Conservation (phyloP, 2,329 filamentous ascomycete genomes). For the Plenodomus biglobosus region DNA sequence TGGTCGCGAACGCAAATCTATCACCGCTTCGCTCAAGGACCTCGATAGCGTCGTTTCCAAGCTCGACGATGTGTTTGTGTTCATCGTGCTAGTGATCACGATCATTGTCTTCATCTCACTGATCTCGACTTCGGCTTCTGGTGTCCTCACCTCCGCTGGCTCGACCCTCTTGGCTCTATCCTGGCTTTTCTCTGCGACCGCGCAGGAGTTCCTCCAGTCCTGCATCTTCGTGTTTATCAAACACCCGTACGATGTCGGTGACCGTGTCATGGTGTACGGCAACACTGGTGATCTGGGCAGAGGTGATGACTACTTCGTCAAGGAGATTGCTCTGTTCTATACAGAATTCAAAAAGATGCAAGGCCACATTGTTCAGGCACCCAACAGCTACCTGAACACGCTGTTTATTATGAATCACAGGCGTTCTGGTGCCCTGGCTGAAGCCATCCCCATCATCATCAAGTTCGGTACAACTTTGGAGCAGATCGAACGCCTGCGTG, state of each 20-base stretch:
- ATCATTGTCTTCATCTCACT: constrained; percentile 86
- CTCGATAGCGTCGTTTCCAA: constrained; percentile 90
- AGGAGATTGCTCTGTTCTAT: constrained; percentile 87
- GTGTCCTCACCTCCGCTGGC: constrained; percentile 85
- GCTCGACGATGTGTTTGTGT: constrained; percentile 84
- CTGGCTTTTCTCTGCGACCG: constrained; percentile 90
- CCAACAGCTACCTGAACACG: constrained; percentile 89
- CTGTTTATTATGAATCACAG: constrained; percentile 95
- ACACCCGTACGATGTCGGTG: constrained; percentile 94
- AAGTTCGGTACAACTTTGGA: constrained; percentile 84
- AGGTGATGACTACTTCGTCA: constrained; percentile 95
- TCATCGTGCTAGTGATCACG: constrained; percentile 78
- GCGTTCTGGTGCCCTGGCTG: constrained; percentile 82
- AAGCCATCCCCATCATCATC: constrained; percentile 79
- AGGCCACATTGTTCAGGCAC: constrained; percentile 91
- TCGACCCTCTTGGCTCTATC: constrained; percentile 85
- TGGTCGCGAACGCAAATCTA: constrained; percentile 90
- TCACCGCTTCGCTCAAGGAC: constrained; percentile 92
- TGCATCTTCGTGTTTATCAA: constrained; percentile 96
- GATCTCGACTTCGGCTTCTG: constrained; percentile 86
- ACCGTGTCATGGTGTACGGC: constrained; percentile 88
- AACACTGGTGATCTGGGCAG: constrained; percentile 76
- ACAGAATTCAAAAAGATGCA: constrained; percentile 99
- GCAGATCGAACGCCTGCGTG: constrained; percentile 79
- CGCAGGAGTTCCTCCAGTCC: constrained; percentile 91